Evolutionary conservation across 148 eudicot genomes (phyloP).

Genomic region (Rhododendron mucronatum): DNA sequence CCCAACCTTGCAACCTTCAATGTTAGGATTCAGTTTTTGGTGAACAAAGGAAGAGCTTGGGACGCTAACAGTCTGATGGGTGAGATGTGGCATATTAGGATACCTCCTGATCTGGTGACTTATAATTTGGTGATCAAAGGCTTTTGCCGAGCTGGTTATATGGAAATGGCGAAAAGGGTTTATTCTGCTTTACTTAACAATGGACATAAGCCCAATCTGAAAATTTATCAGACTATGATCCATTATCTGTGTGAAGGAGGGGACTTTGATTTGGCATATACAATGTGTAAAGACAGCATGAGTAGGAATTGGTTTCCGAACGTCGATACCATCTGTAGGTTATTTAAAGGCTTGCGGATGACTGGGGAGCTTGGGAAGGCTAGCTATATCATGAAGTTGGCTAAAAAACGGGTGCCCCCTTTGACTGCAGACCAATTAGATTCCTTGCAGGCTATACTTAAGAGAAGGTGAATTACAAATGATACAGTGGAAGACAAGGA

Average conservation of each 20-base stretch:
- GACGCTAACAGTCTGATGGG: slow-evolving; percentile 59
- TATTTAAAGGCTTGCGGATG: slow-evolving; percentile 56
- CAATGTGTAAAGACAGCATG: slow-evolving; percentile 64
- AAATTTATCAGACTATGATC: slow-evolving; percentile 81
- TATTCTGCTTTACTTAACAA: slow-evolving; percentile 52
- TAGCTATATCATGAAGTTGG: slow-evolving; percentile 39
- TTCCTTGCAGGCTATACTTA: slow-evolving; percentile 41
- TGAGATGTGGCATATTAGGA: slow-evolving; percentile 41
- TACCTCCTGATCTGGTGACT: slow-evolving; percentile 66
- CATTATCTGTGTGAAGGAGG: slow-evolving; percentile 68
- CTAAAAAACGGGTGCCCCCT: slow-evolving; percentile 45
- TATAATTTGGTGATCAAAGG: slow-evolving; percentile 90
- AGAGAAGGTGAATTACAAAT: slow-evolving; percentile 17
- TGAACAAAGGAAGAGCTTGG: slow-evolving; percentile 62
- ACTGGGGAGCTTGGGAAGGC: slow-evolving; percentile 56
- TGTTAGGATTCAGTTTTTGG: slow-evolving; percentile 77
- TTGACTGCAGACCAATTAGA: slow-evolving; percentile 35
- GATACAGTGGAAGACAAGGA: background rate
- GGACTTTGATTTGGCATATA: slow-evolving; percentile 60
- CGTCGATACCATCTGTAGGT: slow-evolving; percentile 45
- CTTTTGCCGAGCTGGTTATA: slow-evolving; percentile 56
- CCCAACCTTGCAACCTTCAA: slow-evolving; percentile 85
- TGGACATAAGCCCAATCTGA: slow-evolving; percentile 56
- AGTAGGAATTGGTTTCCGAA: slow-evolving; percentile 56
- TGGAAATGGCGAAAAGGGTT: slow-evolving; percentile 71